Conservation (phyloP, 2,329 filamentous ascomycete genomes). For the Dothistroma pini region DNA sequence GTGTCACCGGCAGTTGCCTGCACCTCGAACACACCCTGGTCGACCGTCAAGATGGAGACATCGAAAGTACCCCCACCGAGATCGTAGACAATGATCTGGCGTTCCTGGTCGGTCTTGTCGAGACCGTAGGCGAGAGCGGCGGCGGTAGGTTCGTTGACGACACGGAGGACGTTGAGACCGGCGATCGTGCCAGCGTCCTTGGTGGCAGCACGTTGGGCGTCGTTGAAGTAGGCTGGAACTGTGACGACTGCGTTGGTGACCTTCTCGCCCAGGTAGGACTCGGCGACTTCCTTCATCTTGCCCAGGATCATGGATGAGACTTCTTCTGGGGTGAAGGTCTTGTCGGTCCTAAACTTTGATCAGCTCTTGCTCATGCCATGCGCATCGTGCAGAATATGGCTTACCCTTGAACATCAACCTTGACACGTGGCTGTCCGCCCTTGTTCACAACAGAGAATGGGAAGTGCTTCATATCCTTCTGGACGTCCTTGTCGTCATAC, state of each 20-base stretch:
- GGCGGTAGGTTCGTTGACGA: slow-evolving; percentile 96
- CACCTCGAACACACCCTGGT: slow-evolving; percentile 97
- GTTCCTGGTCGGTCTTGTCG: slow-evolving; percentile 86
- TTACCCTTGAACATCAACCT: slow-evolving; percentile 63
- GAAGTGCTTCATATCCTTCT: slow-evolving; percentile 96
- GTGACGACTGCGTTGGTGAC: slow-evolving; percentile 97
- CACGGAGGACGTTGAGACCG: slow-evolving; percentile 93
- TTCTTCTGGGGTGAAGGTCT: slow-evolving; percentile 76
- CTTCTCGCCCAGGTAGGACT: slow-evolving; percentile 83
- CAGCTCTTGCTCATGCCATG: slow-evolving; percentile 2
- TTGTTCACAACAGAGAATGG: slow-evolving; percentile 91
- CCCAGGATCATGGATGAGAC: slow-evolving; percentile 75
- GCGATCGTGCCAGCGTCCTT: slow-evolving; percentile 97
- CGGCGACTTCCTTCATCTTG: slow-evolving; percentile 97
- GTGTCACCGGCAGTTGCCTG: slow-evolving; percentile 99
- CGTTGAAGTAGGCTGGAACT: slow-evolving; percentile 98
- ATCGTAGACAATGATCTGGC: slow-evolving; percentile 93
- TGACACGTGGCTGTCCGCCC: slow-evolving; percentile 82
- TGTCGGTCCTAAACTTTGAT: slow-evolving; percentile 43
- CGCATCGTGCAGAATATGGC: not conserved
- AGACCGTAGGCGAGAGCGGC: slow-evolving; percentile 94
- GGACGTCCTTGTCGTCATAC: slow-evolving; percentile 67
- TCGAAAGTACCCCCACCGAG: slow-evolving; percentile 98
- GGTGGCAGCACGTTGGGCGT: slow-evolving; percentile 95
- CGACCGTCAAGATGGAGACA: slow-evolving; percentile 96